A percentile compares a stretch with the other conserved stretches of the same genome.
phyloP scores from a whole-genome alignment of 2,329 filamentous ascomycete genomes.

The Biscogniauxia sp. region DNA sequence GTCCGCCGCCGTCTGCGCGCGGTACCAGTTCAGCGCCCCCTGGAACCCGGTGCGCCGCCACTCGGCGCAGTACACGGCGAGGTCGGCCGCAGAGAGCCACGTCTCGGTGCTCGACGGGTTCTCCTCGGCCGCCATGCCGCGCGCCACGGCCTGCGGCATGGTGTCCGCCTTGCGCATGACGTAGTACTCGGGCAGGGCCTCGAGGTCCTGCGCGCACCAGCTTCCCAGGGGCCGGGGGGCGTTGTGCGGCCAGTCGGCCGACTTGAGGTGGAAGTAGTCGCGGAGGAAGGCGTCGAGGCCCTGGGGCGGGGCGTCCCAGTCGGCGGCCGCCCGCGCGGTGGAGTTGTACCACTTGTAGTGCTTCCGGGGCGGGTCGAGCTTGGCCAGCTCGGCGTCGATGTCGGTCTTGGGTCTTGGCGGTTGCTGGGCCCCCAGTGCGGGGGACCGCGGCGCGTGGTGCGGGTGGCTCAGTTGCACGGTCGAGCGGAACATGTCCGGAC shows the following conservation, averaged over 20 bases:
- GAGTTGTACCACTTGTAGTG: slow-evolving; percentile 71
- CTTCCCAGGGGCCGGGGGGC: slow-evolving; percentile 49
- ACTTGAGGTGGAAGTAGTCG: slow-evolving; percentile 68
- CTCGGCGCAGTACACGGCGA: slow-evolving; percentile 59
- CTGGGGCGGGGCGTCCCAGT: slow-evolving; percentile 34
- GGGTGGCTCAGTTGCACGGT: slow-evolving; percentile 65
- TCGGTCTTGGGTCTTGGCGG: slow-evolving; percentile 31
- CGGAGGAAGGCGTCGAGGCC: slow-evolving; percentile 57
- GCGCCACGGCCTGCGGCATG: slow-evolving; percentile 58
- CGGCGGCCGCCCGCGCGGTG: slow-evolving; percentile 47
- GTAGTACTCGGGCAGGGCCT: slow-evolving; percentile 65
- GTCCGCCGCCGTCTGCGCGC: slow-evolving; percentile 52
- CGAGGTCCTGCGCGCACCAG: slow-evolving; percentile 57
- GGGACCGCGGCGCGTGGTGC: slow-evolving; percentile 50
- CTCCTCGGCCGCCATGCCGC: slow-evolving; percentile 51
- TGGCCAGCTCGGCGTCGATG: slow-evolving; percentile 55
- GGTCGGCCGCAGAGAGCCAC: slow-evolving; percentile 59
- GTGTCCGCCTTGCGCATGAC: slow-evolving; percentile 57
- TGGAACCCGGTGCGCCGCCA: slow-evolving; percentile 63
- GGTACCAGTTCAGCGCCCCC: slow-evolving; percentile 66
- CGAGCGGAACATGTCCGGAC: slow-evolving; percentile 63
- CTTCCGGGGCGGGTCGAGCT: slow-evolving; percentile 56
- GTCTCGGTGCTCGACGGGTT: slow-evolving; percentile 39
- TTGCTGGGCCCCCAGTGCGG: slow-evolving; percentile 40
- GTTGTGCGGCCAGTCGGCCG: slow-evolving; percentile 57